Base-by-base conservation (phyloP, 306 rosid species). In the Senna tora region DNA sequence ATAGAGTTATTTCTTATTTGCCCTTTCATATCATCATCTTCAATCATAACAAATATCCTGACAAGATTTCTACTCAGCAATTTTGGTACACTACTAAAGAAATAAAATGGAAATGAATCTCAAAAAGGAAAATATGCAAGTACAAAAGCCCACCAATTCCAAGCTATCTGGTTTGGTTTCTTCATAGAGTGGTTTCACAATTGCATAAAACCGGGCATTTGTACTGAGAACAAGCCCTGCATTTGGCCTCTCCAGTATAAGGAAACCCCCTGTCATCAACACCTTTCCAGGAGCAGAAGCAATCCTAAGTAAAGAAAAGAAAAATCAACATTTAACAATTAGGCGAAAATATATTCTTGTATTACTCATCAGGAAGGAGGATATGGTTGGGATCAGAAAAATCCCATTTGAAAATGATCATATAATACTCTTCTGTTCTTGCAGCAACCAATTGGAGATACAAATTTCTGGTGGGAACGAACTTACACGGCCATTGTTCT, bases 271-370 rank as follows among this genome's bases (percentile, higher is more conserved):
- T 0, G 89, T 83, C 63, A 91, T 71, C 72, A 88, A 52, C 32
- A 91, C 97, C 80, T 91, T 91, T 51, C 96, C 97, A 10, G 97
- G 96, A 77, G 97, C 92, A 53, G 97, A 91, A 82, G 88, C 85
- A 69, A 84, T 86, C 55, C 93, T 90, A 84, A 46, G 51, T 42
- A 9, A 7, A 9, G 13, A 30, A 20, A 33, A 50, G 17, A 38
- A 63, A 57, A 43, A 11, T 69, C 51, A 22, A 58, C 57, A 51
- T 7, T 42, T 17, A 41, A 41, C n/a, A 10, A 10, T 33, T 15
- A 57, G 65, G 6, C 15, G 45, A 14, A 52, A 9, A 43, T 10
- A n/a, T 16, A 21, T 39, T 21, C 54, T 62, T 19, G 34, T 60
- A 14, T n/a, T 50, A 34, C 45, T 63, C 52, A 12, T 21, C n/a